Evolutionary conservation across 257 asterid species (phyloP), one percentile per base, ranked within the genome.

Genomic region (Craterostigma plantagineum): DNA sequence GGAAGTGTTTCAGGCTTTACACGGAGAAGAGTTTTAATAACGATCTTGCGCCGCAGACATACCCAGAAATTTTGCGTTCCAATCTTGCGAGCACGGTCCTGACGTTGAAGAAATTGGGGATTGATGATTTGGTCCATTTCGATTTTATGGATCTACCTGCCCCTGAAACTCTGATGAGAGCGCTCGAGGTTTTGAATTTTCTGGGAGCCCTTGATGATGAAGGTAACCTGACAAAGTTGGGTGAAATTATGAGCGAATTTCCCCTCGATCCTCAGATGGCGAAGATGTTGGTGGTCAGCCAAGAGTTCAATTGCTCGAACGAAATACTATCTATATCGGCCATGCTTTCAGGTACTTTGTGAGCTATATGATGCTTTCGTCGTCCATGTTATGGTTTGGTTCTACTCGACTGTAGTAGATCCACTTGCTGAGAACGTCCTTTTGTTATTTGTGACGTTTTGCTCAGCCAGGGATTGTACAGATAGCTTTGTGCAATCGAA

Each of bases 61-160:
- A 90, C 54, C 99, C 96, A 0, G 99, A 90, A 66, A 83, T 83
- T 52, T 53, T 90, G 46, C 66, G 94, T 16, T 90, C 99, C 6
- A 90, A 90, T 63, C 79, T 83, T 42, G 94, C 96, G 6, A 79
- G 79, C 65, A 83, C 94, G 0, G 99, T 90, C 46, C 74, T 90
- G 17, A 84, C 95, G 33, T 59, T 87, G 69, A 87, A 82, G 66
- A 87, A 87, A 54, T 63, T 87, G 40, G 98, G 95, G 7, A 87
- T 87, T 27, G 95, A 82, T 42, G 93, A 87, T 56, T 65, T 87
- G 45, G 95, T 82, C 35, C 95, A 87, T 68, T 87, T 87, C 56
- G 96, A 90, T 71, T 90, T 83, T 52, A 90, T 83, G 99, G 99
- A 90, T 48, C 95, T 96, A 18, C 99, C 96, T 30, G 94, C 94